phyloP scores from a whole-genome alignment of 805 yeast genomes.

The Wickerhamomyces hampshirensis region DNA sequence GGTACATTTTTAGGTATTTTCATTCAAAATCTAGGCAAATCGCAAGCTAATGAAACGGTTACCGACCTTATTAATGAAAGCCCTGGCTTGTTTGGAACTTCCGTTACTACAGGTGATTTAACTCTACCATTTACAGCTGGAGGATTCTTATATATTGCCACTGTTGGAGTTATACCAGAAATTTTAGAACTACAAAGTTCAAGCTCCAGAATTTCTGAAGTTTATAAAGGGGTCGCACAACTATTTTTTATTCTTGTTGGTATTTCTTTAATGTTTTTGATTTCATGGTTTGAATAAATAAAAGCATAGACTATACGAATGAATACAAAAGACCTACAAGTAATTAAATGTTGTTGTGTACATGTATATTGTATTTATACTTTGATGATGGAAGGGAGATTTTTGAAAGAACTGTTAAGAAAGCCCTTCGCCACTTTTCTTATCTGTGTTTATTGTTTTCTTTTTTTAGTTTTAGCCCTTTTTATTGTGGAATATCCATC shows the following conservation, averaged over 20 bases:
- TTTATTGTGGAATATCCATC: conserved; percentile 37
- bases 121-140: conserved; percentile 74
- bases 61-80: conserved; percentile 9
- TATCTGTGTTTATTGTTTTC: too few relatives aligned
- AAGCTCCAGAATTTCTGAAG: conserved; percentile 34
- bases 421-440: too few relatives aligned
- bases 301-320: neutral
- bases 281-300: conserved; percentile 26
- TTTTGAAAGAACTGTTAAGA: too few relatives aligned
- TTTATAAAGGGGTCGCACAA: conserved; percentile 40
- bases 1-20: conserved; percentile 65
- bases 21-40: conserved; percentile 37
- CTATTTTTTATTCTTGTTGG: conserved; percentile 48
- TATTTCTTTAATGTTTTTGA: conserved; percentile 47
- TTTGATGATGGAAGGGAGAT: too few relatives aligned
- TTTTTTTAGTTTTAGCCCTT: too few relatives aligned
- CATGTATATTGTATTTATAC: too few relatives aligned
- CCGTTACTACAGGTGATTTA: conserved; percentile 44
- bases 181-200: conserved; percentile 41
- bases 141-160: conserved; percentile 67
- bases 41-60: neutral
- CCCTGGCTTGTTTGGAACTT: conserved; percentile 44
- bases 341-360: too few relatives aligned
- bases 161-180: conserved; percentile 75
- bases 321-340: too few relatives aligned